These are phyloP conservation scores for Solanum pinnatisectum DNA, from an alignment of 257 asterid genomes.

Conservation along the genomic window DNA sequence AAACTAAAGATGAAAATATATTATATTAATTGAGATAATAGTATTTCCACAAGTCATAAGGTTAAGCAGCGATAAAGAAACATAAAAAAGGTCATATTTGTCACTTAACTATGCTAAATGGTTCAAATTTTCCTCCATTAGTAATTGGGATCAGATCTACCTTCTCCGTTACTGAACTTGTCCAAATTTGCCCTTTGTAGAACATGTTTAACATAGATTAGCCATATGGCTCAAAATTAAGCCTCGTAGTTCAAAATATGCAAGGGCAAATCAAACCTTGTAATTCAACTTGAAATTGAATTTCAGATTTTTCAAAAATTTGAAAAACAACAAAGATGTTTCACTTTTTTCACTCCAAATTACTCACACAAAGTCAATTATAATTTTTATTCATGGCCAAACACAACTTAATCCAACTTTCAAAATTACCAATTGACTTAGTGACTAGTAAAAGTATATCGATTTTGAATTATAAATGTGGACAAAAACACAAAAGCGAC, in stretches of 20 bases:
- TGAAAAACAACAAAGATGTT: no score
- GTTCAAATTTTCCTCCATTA: neutral
- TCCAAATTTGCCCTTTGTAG: neutral
- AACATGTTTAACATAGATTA: neutral
- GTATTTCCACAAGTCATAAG: no score
- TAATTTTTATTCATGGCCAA: no score
- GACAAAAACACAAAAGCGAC: conserved; percentile 24
- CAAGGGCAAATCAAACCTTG: no score
- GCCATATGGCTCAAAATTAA: neutral
- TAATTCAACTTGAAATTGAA: no score
- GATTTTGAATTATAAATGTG: neutral
- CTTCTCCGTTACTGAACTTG: neutral
- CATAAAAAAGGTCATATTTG: neutral
- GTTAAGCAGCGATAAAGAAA: no score
- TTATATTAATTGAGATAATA: no score
- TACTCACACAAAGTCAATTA: neutral
- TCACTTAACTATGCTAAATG: neutral
- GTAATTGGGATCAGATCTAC: neutral
- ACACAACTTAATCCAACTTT: neutral
- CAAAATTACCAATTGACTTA: no score
- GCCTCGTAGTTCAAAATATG: neutral
- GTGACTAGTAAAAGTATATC: neutral
- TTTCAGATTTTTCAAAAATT: neutral
- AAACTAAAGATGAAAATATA: no score
- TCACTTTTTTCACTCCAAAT: neutral